Evolutionary conservation across 1,284 basidiomycete genomes (phyloP).

Genomic region (Spongiforma sp.): DNA sequence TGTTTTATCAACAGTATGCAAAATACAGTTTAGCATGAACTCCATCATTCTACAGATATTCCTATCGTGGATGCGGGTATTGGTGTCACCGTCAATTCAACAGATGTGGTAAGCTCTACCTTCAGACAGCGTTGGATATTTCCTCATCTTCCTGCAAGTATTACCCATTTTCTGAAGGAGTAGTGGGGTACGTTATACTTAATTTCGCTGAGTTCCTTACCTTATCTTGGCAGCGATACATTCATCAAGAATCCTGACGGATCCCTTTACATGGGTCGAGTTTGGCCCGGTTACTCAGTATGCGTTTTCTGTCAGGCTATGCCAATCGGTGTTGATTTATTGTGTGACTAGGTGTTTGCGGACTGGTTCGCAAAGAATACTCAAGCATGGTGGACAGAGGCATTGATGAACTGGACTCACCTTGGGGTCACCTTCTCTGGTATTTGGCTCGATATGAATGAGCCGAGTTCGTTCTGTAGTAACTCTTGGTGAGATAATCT

Average conservation of each 20-base stretch:
- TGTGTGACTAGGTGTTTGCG: slow-evolving; percentile 52
- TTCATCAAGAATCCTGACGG: slow-evolving; percentile 74
- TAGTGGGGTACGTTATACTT: slow-evolving; percentile 40
- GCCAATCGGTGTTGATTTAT: background rate
- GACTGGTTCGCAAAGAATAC: slow-evolving; percentile 73
- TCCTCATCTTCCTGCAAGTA: slow-evolving; percentile 41
- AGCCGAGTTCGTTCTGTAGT: slow-evolving; percentile 67
- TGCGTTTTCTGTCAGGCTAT: slow-evolving; percentile 4
- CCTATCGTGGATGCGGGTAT: slow-evolving; percentile 49
- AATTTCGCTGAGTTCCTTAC: background rate
- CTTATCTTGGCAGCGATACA: slow-evolving; percentile 46
- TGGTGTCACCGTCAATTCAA: slow-evolving; percentile 43
- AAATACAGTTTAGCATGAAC: slow-evolving; percentile 1
- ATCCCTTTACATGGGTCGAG: slow-evolving; percentile 69
- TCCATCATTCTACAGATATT: slow-evolving; percentile 39
- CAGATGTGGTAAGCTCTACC: slow-evolving; percentile 43
- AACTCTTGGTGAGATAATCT: slow-evolving; percentile 58
- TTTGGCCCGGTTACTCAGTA: slow-evolving; percentile 62
- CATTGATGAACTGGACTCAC: slow-evolving; percentile 63
- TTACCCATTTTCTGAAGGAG: slow-evolving; percentile 49
- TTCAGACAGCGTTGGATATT: background rate
- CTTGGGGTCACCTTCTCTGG: slow-evolving; percentile 66
- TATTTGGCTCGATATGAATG: slow-evolving; percentile 83
- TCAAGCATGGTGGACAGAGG: slow-evolving; percentile 62
- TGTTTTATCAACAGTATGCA: background rate